phyloP scores from a whole-genome alignment of 352 stramenopile genomes.

The Pythium guiyangense region DNA sequence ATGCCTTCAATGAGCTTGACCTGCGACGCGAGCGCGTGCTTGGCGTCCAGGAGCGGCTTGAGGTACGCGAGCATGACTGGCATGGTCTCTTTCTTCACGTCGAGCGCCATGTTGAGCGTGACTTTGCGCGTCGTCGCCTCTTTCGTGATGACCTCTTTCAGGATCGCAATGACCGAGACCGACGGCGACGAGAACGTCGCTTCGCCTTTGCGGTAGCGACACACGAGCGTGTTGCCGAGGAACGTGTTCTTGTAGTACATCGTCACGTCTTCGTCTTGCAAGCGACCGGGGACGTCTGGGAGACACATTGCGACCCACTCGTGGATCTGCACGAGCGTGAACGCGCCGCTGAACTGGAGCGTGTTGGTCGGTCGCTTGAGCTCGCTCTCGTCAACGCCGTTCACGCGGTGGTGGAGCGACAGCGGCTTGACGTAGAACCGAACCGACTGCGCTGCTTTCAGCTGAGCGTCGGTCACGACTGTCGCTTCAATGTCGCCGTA shows the following conservation, averaged over 20 bases:
- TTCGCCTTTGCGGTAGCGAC: constrained; percentile 70
- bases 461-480: constrained; percentile 57
- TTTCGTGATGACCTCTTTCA: constrained; percentile 84
- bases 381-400: constrained; percentile 47
- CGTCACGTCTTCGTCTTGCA: constrained; percentile 64
- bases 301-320: constrained; percentile 82
- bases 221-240: constrained; percentile 66
- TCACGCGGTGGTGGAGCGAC: constrained; percentile 78
- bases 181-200: constrained; percentile 73
- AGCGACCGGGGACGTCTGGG: constrained; percentile 62
- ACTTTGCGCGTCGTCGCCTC: constrained; percentile 77
- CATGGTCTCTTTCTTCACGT: constrained; percentile 79
- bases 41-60: constrained; percentile 58
- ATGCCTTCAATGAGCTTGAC: constrained; percentile 82
- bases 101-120: constrained; percentile 72
- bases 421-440: constrained; percentile 81
- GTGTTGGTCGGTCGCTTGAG: constrained; percentile 54
- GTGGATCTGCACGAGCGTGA: constrained; percentile 83
- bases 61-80: constrained; percentile 63
- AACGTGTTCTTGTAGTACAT: constrained; percentile 82
- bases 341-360: constrained; percentile 65
- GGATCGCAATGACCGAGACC: constrained; percentile 77
- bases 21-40: constrained; percentile 67
- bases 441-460: constrained; percentile 61
- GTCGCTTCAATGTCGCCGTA: constrained; percentile 76